Percentiles rank a stretch among this genome's conserved stretches.
Evolutionary conservation across 768 basidiomycete species (phyloP).

Genomic region (Pulveroboletus sp.): DNA sequence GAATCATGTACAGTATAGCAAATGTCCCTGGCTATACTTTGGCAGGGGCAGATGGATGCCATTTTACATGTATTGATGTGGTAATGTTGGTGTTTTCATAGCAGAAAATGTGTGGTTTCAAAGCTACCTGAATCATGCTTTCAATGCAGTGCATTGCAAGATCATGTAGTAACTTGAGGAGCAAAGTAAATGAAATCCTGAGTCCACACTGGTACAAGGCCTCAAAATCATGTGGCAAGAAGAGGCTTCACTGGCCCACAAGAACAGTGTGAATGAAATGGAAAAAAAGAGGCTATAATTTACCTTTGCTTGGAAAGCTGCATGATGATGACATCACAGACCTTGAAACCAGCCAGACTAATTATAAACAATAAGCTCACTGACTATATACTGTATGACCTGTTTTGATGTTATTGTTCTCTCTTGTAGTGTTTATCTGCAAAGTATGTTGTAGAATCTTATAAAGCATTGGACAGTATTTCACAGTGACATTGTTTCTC

Average conservation of each 20-base stretch:
- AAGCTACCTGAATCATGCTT: neutral
- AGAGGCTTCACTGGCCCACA: neutral
- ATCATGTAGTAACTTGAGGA: neutral
- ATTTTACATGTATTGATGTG: constrained; percentile 32
- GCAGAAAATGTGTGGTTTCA: constrained; percentile 2
- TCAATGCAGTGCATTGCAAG: neutral
- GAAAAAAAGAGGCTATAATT: neutral
- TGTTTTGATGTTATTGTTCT: neutral
- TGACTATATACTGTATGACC: constrained; percentile 1
- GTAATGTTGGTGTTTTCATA: constrained; percentile 32
- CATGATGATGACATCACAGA: neutral
- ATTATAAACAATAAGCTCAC: neutral
- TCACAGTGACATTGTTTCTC: too few relatives aligned
- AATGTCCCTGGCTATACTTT: too few relatives aligned
- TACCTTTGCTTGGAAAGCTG: neutral
- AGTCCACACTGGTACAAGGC: neutral
- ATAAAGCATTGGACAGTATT: too few relatives aligned
- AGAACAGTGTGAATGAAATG: neutral
- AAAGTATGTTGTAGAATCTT: too few relatives aligned
- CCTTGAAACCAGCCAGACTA: constrained; percentile 1
- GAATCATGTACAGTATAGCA: too few relatives aligned
- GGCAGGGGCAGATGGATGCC: too few relatives aligned
- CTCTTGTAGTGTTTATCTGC: too few relatives aligned
- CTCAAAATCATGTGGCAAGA: neutral
- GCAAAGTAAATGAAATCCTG: neutral